Evolutionary conservation across 2,329 filamentous ascomycete species (phyloP), one percentile per base, ranked within the genome.

Genomic region (Aureobasidium subglaciale): DNA sequence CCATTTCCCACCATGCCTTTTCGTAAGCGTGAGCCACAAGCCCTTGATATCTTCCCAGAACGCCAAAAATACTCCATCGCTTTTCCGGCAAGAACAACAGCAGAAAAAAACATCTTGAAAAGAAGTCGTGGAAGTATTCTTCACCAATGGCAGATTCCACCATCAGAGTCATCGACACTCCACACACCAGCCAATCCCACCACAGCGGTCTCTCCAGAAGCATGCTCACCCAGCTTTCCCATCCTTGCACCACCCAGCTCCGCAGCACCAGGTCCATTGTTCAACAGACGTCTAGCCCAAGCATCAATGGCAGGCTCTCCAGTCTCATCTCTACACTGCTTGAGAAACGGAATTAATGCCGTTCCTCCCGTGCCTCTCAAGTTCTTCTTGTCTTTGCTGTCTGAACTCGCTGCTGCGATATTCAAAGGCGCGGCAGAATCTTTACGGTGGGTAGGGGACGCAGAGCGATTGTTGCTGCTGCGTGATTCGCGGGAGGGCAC

Each of bases 241-340:
- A 82, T 62, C 13, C 76, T 64, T 7, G 72, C 73, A 38, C 70
- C 72, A 5, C 73, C 74, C 3, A 55, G 24, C 57, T 78, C 74
- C 1, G 78, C 58, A 50, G 66, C 75, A 57, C 76, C 76, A 8
- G 59, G 59, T 6, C 59, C 42, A 56, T 79, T 80, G 59, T 75
- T 81, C 20, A 86, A 71, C 38, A 85, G 63, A 22, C 81, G 71
- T 50, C 76, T 72, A 13, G 81, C 82, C 83, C 83, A 85, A 1
- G 75, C 75, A 63, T 85, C 82, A 46, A 97, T 85, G 1, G 91
- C 90, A 1, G 90, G 90, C 70, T 97, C 92, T 15, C 89, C 88
- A 0, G 93, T 99, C 77, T 99, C 93, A 65, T 99, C 91, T 25
- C 93, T 81, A 4, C 93, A 93, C 72, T 99, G 93, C 72, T 97